These are phyloP conservation scores for Aethionema arabicum DNA, from an alignment of 345 rosid species.

Conservation along the genomic window DNA sequence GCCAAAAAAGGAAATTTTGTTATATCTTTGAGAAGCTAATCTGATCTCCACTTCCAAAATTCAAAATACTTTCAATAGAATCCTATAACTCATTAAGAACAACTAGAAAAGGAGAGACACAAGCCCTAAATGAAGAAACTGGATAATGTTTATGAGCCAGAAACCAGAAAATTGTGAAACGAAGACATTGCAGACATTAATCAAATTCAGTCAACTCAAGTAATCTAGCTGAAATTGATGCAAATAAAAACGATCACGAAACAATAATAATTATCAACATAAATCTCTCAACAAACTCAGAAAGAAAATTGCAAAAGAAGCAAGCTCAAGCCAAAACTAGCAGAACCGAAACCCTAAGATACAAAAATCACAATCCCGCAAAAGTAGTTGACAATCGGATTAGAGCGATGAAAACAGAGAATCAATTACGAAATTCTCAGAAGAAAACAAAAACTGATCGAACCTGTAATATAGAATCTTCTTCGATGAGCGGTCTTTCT, in stretches of 20 bases:
- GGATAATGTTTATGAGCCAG: background rate
- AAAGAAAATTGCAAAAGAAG: background rate
- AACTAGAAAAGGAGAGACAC: background rate
- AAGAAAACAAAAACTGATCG: background rate
- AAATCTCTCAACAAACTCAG: background rate
- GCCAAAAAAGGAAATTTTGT: background rate
- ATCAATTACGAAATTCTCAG: background rate
- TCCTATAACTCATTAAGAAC: background rate
- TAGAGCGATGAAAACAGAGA: background rate
- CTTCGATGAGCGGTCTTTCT: conserved; percentile 53
- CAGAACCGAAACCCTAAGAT: background rate
- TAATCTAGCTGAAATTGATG: background rate
- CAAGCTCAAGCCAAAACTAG: conserved; percentile 8
- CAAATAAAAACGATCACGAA: conserved; percentile 7
- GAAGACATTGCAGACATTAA: background rate
- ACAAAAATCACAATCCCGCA: background rate
- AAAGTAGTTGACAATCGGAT: background rate
- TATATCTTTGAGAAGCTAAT: background rate
- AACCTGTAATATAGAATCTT: conserved; percentile 49
- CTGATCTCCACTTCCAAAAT: background rate
- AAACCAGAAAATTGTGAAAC: background rate
- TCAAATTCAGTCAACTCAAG: background rate
- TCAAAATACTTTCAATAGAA: conserved; percentile 2
- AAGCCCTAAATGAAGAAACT: background rate
- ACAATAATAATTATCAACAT: conserved; percentile 5